Evolutionary conservation across 306 rosid species (phyloP).

Genomic region (Calophaca sinica): DNA sequence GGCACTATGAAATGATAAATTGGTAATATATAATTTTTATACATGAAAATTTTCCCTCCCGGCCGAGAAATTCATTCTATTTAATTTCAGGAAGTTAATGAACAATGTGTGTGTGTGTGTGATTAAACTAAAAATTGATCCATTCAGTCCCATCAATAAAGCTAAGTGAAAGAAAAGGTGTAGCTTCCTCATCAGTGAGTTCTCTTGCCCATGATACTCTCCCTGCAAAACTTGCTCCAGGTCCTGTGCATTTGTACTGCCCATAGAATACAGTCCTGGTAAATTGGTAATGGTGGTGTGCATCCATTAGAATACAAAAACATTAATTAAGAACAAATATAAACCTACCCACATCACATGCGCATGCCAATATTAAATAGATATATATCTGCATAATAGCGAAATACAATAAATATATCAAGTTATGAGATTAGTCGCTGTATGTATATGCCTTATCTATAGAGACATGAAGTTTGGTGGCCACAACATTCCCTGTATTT

Average conservation of each 20-base stretch:
- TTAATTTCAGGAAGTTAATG: neutral
- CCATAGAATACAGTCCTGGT: slow-evolving; percentile 97
- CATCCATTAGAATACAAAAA: neutral
- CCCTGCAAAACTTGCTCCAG: slow-evolving; percentile 85
- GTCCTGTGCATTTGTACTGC: slow-evolving; percentile 92
- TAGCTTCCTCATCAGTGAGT: slow-evolving; percentile 89
- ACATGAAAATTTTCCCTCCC: too few relatives aligned
- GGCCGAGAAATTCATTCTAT: neutral
- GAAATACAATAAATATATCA: neutral
- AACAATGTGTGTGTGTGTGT: neutral
- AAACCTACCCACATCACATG: slow-evolving; percentile 37
- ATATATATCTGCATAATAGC: too few relatives aligned
- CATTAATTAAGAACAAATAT: slow-evolving; percentile 10
- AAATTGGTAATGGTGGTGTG: neutral
- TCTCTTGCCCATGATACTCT: slow-evolving; percentile 97
- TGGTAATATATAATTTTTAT: too few relatives aligned
- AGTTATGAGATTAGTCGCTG: neutral
- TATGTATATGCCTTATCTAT: too few relatives aligned
- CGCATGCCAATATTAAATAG: slow-evolving; percentile 13
- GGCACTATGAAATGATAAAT: too few relatives aligned
- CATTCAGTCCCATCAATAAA: slow-evolving; percentile 94
- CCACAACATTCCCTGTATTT: neutral
- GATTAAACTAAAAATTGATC: slow-evolving; percentile 57
- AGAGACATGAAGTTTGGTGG: slow-evolving; percentile 32
- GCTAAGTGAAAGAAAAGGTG: slow-evolving; percentile 83